Conservation (phyloP, 148 eudicot species). For the Cornus controversa region DNA sequence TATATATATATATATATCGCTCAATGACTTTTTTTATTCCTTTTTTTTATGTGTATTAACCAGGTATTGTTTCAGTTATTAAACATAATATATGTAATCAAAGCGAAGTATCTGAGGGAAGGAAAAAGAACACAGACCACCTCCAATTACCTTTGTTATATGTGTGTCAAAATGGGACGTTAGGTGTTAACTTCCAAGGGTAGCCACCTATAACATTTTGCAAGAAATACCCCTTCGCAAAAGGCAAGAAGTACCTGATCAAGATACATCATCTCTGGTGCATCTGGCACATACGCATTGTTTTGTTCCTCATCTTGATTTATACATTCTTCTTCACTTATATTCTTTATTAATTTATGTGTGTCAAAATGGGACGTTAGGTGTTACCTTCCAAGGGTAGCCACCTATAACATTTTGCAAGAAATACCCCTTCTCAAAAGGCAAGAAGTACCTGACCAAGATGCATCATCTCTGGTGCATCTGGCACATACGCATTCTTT, state of each 20-base stretch:
- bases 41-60: background rate
- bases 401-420: too few species aligned
- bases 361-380: background rate
- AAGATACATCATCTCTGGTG: background rate
- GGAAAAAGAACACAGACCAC: too few species aligned
- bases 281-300: background rate
- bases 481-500: background rate
- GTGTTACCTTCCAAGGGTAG: too few species aligned
- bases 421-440: too few species aligned
- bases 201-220: too few species aligned
- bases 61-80: too few species aligned
- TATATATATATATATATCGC: too few species aligned
- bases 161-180: background rate
- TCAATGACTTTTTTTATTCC: too few species aligned
- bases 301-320: background rate
- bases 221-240: too few species aligned
- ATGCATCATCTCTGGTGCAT: background rate
- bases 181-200: too few species aligned
- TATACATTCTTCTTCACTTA: background rate
- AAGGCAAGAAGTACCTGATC: slow-evolving; percentile 1
- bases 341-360: background rate
- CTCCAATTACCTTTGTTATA: background rate
- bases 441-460: background rate
- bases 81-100: too few species aligned
- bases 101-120: too few species aligned